phyloP scores from a whole-genome alignment of 352 stramenopile species.

The Phytophthora lateralis region DNA sequence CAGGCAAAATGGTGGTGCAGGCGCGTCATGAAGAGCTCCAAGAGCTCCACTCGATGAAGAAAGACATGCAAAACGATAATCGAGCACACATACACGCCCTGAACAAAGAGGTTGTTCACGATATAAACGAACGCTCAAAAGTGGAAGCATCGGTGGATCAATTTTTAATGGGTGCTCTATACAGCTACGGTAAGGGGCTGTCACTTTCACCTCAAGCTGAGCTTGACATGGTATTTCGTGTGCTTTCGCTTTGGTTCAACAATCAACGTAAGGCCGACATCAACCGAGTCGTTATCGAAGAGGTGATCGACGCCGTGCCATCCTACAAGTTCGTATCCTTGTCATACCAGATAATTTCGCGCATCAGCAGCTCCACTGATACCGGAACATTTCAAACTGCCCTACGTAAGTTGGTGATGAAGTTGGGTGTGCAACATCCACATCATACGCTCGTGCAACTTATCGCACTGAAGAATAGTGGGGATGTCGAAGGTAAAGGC shows the following conservation, averaged over 20 bases:
- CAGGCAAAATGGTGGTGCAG: constrained; percentile 75
- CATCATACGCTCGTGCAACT: constrained; percentile 97
- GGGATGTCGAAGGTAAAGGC: constrained; percentile 85
- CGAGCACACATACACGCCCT: constrained; percentile 73
- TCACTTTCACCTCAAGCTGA: constrained; percentile 66
- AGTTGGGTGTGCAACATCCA: constrained; percentile 94
- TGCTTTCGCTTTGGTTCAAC: constrained; percentile 95
- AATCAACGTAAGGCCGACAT: constrained; percentile 81
- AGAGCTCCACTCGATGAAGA: constrained; percentile 67
- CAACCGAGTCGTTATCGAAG: constrained; percentile 84
- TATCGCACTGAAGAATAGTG: constrained; percentile 94
- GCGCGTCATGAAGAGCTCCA: constrained; percentile 65
- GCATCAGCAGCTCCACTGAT: constrained; percentile 74
- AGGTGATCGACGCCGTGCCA: constrained; percentile 83
- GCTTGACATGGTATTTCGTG: constrained; percentile 91
- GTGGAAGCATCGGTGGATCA: constrained; percentile 86
- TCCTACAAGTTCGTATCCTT: constrained; percentile 97
- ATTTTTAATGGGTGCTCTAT: constrained; percentile 88
- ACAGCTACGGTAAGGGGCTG: constrained; percentile 84
- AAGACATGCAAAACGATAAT: constrained; percentile 61
- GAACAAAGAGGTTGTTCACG: constrained; percentile 89
- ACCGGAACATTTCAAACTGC: constrained; percentile 78
- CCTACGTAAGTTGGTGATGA: constrained; percentile 90
- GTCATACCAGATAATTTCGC: constrained; percentile 98
- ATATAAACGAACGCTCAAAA: constrained; percentile 85